phyloP scores from a whole-genome alignment of 2,329 filamentous ascomycete genomes.

The Nemania serpens region DNA sequence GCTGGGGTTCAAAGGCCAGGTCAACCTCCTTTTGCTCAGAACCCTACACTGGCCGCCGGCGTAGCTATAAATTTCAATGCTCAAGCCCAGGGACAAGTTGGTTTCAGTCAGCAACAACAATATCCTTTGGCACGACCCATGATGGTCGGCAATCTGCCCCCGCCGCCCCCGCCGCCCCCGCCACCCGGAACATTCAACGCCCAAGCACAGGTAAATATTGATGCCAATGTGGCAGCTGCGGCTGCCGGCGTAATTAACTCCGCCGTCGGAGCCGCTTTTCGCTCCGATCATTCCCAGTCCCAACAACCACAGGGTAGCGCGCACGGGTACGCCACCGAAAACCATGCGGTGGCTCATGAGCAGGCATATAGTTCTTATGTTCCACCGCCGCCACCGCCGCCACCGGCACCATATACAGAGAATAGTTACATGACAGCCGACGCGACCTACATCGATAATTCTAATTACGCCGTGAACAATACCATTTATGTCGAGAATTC shows the following conservation, averaged over 20 bases:
- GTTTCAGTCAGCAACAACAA: constrained; percentile 22
- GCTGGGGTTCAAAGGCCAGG: constrained; percentile 31
- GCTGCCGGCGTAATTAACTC: constrained; percentile 12
- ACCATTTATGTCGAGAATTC: constrained; percentile 24
- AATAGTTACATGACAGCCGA: constrained; percentile 14
- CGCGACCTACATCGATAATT: constrained; percentile 16
- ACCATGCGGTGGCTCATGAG: constrained; percentile 1
- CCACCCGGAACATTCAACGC: constrained; percentile 9
- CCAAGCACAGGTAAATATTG: constrained; percentile 15
- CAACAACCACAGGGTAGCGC: constrained; percentile 3
- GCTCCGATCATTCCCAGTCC: constrained; percentile 10
- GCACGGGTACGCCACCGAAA: constrained; percentile 7
- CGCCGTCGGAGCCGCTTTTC: constrained; percentile 16
- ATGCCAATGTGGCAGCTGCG: constrained; percentile 7
- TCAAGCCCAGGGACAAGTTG: constrained; percentile 26
- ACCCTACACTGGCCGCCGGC: constrained; percentile 25
- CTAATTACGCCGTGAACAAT: constrained; percentile 16
- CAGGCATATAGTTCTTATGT: constrained; percentile 4
- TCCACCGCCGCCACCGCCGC: constrained; percentile 1
- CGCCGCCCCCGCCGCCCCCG: constrained; percentile 4
- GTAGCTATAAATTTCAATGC: constrained; percentile 24
- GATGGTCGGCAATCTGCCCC: constrained; percentile 12
- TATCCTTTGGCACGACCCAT: constrained; percentile 18
- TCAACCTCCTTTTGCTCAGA: constrained; percentile 35
- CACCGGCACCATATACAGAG: constrained; percentile 4